A percentile compares a stretch with the other conserved stretches of the same genome.
Evolutionary conservation across 225 moss, liverwort and hornwort species (phyloP).

Genomic region (Sphagnum tenellum): DNA sequence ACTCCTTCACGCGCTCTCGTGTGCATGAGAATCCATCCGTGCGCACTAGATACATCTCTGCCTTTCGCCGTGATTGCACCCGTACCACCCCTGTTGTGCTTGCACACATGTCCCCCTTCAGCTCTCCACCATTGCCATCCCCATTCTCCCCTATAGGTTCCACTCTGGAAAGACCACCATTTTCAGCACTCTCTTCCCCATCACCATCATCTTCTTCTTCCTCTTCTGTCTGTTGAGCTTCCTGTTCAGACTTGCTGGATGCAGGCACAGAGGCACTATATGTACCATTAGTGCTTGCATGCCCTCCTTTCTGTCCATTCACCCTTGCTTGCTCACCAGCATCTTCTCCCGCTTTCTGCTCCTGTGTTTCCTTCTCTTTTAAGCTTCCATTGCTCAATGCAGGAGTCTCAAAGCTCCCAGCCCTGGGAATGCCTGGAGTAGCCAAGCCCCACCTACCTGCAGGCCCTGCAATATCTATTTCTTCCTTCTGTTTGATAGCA

Average conservation of each 20-base stretch:
- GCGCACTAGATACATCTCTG: conserved; percentile 94
- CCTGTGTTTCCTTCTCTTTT: conserved; percentile 8
- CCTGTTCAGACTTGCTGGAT: conserved; percentile 17
- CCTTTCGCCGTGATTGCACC: conserved; percentile 82
- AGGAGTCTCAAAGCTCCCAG: conserved; percentile 2
- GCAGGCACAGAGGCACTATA: conserved; percentile 2
- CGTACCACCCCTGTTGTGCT: conserved; percentile 94
- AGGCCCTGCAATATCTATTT: conserved; percentile 51
- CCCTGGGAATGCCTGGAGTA: conserved; percentile 34
- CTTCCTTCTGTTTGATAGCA: conserved; percentile 18
- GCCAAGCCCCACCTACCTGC: conserved; percentile 57
- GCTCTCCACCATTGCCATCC: conserved; percentile 14
- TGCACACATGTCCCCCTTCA: conserved; percentile 88
- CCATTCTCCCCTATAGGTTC: conserved; percentile 14
- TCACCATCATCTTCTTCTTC: neutral
- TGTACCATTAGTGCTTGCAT: neutral
- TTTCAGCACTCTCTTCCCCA: conserved; percentile 1
- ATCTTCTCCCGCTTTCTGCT: neutral
- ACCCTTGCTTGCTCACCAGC: neutral
- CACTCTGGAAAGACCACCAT: conserved; percentile 34
- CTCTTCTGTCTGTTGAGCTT: conserved; percentile 11
- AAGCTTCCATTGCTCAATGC: neutral
- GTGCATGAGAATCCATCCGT: conserved; percentile 92
- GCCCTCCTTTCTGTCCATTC: too few species aligned
- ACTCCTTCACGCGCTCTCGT: conserved; percentile 85